These are phyloP conservation scores for Lotus japonicus DNA, from an alignment of 306 rosid genomes.

Conservation along the genomic window DNA sequence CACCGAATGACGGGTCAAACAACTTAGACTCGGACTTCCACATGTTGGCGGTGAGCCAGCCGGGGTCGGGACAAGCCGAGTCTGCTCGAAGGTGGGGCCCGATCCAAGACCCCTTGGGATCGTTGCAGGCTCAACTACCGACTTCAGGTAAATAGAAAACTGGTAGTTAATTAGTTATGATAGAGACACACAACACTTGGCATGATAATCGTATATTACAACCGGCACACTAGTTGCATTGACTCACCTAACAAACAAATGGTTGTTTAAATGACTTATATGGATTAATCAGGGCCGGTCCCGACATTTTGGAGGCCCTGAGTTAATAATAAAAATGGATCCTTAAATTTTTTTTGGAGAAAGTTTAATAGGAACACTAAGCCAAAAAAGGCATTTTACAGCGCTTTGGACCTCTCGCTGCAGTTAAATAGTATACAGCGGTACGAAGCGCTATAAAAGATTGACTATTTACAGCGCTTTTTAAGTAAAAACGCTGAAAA, in stretches of 20 bases:
- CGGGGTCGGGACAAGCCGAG: constrained; percentile 15
- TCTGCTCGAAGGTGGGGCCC: constrained; percentile 39
- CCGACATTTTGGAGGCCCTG: no score
- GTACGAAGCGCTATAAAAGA: no score
- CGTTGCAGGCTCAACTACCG: constrained; percentile 35
- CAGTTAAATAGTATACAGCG: no score
- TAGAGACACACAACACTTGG: neutral
- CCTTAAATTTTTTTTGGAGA: no score
- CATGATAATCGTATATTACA: neutral
- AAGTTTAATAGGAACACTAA: no score
- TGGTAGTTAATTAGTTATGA: neutral
- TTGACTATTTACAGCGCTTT: no score
- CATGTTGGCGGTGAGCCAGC: constrained; percentile 41
- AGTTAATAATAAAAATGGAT: no score
- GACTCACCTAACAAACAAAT: neutral
- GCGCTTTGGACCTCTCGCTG: no score
- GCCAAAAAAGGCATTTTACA: no score
- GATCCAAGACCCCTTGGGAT: neutral
- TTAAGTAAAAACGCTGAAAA: no score
- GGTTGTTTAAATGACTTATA: no score
- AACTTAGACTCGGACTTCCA: constrained; percentile 68
- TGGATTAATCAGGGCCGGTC: no score
- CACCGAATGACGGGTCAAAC: constrained; percentile 77
- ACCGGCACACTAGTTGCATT: neutral
- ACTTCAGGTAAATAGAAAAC: constrained; percentile 34